Conservation (phyloP, 83 land plant species). For the Picea abies region DNA sequence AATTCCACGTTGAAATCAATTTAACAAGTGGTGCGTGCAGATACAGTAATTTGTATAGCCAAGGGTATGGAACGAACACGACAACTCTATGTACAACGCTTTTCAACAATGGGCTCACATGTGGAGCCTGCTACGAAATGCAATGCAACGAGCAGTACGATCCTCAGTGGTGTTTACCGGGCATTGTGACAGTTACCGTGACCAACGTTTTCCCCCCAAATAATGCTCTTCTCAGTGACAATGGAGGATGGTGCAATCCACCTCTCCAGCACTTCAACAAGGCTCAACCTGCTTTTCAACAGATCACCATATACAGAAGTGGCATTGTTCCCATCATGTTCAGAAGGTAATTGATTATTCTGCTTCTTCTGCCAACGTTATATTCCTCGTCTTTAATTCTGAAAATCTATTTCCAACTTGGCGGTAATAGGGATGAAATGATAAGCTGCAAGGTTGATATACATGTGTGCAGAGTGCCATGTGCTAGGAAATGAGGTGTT, state of each 20-base stretch:
- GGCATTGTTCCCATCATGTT: conserved; percentile 9
- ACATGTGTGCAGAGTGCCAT: not conserved
- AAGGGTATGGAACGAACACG: conserved; percentile 2
- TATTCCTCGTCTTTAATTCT: too few species aligned
- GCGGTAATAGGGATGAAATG: too few species aligned
- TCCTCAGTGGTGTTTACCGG: not conserved
- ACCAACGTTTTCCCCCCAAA: conserved; percentile 5
- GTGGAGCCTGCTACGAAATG: conserved; percentile 9
- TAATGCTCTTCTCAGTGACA: not conserved
- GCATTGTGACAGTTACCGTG: not conserved
- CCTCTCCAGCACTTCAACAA: not conserved
- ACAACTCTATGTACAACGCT: not conserved
- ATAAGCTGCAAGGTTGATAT: too few species aligned
- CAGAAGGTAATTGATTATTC: not conserved
- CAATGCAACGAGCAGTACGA: not conserved
- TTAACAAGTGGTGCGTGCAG: not conserved
- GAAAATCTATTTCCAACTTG: too few species aligned
- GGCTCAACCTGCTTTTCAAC: not conserved
- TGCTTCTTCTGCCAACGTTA: too few species aligned
- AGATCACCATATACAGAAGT: not conserved
- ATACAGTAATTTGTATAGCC: not conserved
- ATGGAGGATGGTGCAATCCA: conserved; percentile 11
- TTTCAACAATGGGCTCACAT: not conserved
- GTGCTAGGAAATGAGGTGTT: not conserved
- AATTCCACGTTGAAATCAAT: too few species aligned